Evolutionary conservation across 352 stramenopile species (phyloP).

Genomic region (Phytophthora melonis): DNA sequence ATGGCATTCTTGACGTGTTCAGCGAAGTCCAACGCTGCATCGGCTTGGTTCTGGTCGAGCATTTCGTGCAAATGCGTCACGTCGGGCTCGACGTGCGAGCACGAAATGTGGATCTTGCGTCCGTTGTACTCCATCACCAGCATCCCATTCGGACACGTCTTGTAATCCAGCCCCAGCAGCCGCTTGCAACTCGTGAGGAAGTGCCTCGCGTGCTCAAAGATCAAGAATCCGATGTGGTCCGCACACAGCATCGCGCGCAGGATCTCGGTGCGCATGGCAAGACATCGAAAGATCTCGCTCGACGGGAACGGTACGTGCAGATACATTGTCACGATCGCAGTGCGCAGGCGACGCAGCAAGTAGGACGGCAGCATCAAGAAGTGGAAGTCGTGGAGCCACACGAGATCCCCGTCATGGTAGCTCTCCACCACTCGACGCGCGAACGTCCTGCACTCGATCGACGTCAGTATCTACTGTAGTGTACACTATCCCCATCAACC

Average conservation of each 20-base stretch:
- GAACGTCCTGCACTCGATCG: slow-evolving; percentile 42
- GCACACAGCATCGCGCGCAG: slow-evolving; percentile 91
- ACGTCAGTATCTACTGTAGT: background rate
- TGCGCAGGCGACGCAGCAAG: slow-evolving; percentile 91
- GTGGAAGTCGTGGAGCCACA: slow-evolving; percentile 99
- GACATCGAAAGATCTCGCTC: slow-evolving; percentile 98
- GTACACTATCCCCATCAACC: background rate
- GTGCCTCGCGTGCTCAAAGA: slow-evolving; percentile 94
- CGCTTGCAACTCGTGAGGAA: slow-evolving; percentile 94
- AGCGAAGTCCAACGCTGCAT: slow-evolving; percentile 38
- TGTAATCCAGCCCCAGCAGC: slow-evolving; percentile 96
- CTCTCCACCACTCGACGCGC: slow-evolving; percentile 68
- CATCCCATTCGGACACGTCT: slow-evolving; percentile 84
- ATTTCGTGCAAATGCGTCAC: slow-evolving; percentile 75
- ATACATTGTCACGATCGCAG: slow-evolving; percentile 96
- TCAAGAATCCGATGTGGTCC: slow-evolving; percentile 94
- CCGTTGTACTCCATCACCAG: slow-evolving; percentile 97
- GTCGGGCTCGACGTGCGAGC: slow-evolving; percentile 97
- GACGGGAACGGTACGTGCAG: slow-evolving; percentile 98
- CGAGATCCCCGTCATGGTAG: slow-evolving; percentile 86
- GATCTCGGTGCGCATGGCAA: slow-evolving; percentile 92
- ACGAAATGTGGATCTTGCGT: slow-evolving; percentile 95
- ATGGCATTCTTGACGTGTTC: slow-evolving; percentile 58
- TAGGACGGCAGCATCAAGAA: slow-evolving; percentile 98
- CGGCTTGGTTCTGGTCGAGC: slow-evolving; percentile 56